phyloP scores from a whole-genome alignment of 352 stramenopile species.

The Globisporangium takayamanum region DNA sequence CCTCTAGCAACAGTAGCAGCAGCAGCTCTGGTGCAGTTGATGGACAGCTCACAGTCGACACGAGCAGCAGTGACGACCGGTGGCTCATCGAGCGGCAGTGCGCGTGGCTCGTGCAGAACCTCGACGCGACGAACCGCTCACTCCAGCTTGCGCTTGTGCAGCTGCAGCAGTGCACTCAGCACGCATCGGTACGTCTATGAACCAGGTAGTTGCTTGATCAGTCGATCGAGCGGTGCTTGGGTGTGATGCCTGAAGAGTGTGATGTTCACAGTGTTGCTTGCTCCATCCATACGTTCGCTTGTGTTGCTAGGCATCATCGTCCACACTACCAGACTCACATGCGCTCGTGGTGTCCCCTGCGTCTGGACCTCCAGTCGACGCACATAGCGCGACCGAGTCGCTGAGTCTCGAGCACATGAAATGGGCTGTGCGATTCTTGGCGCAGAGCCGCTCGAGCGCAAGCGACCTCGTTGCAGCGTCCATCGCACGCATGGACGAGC shows the following conservation, averaged over 20 bases:
- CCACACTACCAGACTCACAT: too few relatives aligned
- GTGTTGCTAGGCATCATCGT: too few relatives aligned
- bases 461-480: conserved; percentile 9
- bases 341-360: neutral
- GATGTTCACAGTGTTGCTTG: too few relatives aligned
- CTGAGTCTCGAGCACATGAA: conserved; percentile 50
- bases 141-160: conserved; percentile 46
- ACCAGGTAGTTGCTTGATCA: neutral
- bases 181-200: neutral
- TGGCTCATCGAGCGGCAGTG: conserved; percentile 49
- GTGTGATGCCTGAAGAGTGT: too few relatives aligned
- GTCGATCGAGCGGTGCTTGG: neutral
- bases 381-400: conserved; percentile 9
- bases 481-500: conserved; percentile 8
- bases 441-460: conserved; percentile 25
- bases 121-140: conserved; percentile 56
- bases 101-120: conserved; percentile 58
- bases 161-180: conserved; percentile 45
- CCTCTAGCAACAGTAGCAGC: neutral
- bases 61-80: conserved; percentile 22
- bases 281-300: too few relatives aligned
- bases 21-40: conserved; percentile 14
- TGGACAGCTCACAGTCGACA: conserved; percentile 19
- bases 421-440: conserved; percentile 58
- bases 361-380: neutral